Base-by-base conservation (phyloP, 2,329 filamentous ascomycete species). In the Botrytis byssoidea region DNA sequence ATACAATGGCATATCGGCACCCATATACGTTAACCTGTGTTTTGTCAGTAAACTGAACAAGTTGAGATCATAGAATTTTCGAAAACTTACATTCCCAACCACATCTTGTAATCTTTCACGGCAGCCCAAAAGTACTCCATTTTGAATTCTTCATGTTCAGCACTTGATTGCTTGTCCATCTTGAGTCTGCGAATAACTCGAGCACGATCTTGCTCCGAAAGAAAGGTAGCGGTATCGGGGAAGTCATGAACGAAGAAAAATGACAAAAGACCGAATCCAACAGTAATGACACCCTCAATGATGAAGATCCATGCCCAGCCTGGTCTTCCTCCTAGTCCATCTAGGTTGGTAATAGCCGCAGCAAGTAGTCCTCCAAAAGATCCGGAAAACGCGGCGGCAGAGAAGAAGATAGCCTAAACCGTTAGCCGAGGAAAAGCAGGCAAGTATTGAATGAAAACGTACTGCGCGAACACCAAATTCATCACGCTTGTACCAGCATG, bases 91-190 rank as follows among this genome's bases (percentile, higher is more conserved):
- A 42, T 42, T 42, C 40, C 92, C 1, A 87, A 84, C 83, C 90
- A 96, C 35, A 92, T 97, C 85, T 97, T 97, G 91, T 93, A 97
- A 80, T 97, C 94, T 73, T 87, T 91, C n/a, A 95, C 78, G 8
- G 90, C 90, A 20, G 88, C 87, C 87, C 89, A 93, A 74, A 96
- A 86, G 80, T 93, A 94, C 7, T 84, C 83, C 84, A 89, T 89
- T 77, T 91, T 89, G 83, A 95, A 96, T 20, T 90, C 85, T 80
- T 97, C 94, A 76, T 92, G 89, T 76, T 90, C 86, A 1, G 92
- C 92, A 29, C 89, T 48, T 92, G 93, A 86, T 81, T 97, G 94
- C 77, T 93, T 86, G 81, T 97, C 94, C 6, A 84, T 81, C 66
- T 88, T 88, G 10, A 97, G 85, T 5, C 94, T 89, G 10, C 89